Conservation (phyloP, 352 stramenopile species). For the Vaucheria bursata region DNA sequence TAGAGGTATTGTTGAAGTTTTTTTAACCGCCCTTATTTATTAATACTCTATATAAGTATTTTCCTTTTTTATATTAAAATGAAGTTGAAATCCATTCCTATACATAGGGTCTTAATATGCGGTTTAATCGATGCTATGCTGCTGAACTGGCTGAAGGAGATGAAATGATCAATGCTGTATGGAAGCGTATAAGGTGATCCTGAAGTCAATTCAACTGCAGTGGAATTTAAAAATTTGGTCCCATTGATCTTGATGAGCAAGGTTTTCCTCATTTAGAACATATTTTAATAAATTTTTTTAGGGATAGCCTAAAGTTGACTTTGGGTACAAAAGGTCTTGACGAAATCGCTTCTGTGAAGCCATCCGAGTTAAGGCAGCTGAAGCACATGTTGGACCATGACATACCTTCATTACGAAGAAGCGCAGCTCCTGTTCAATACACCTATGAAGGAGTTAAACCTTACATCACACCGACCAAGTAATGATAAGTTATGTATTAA, state of each 20-base stretch:
- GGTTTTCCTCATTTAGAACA: no score
- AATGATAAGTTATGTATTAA: no score
- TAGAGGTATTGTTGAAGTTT: conserved; percentile 59
- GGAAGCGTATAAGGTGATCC: conserved; percentile 77
- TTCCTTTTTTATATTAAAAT: no score
- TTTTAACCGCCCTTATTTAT: neutral
- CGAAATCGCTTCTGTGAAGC: conserved; percentile 61
- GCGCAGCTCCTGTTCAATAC: conserved; percentile 52
- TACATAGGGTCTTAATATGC: neutral
- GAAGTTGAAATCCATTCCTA: neutral
- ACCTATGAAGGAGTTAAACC: neutral
- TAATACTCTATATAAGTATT: neutral
- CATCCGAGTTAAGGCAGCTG: conserved; percentile 74
- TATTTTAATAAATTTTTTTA: no score
- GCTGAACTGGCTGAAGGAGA: conserved; percentile 89
- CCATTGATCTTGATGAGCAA: no score
- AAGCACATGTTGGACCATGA: conserved; percentile 75
- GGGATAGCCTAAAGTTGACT: conserved; percentile 57
- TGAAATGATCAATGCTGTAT: conserved; percentile 88
- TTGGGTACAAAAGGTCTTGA: conserved; percentile 70
- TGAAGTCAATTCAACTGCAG: no score
- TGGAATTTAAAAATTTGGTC: no score
- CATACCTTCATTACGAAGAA: conserved; percentile 71
- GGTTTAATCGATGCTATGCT: conserved; percentile 65
- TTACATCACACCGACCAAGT: no score